Conservation (phyloP, 2,329 filamentous ascomycete genomes). For the Penicillium sp. region DNA sequence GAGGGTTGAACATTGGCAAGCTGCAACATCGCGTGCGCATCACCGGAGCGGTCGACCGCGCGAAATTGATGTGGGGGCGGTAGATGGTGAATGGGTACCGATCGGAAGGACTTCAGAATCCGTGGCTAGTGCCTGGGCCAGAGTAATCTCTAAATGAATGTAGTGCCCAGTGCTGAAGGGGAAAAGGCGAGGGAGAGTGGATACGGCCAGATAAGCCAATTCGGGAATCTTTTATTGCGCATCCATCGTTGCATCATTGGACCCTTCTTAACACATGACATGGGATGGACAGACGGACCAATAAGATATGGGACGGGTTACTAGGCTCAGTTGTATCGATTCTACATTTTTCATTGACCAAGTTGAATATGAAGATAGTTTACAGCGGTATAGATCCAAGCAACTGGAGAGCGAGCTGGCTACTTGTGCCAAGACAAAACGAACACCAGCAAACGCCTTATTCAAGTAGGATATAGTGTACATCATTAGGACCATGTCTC, state of each 20-base stretch:
- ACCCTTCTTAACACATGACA: neutral
- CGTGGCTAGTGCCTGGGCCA: neutral
- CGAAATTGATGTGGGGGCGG: slow-evolving; percentile 25
- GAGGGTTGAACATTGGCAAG: slow-evolving; percentile 36
- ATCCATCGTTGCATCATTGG: slow-evolving; percentile 15
- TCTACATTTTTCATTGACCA: neutral
- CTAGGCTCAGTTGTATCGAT: neutral
- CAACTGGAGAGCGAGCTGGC: neutral
- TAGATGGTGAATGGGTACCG: neutral
- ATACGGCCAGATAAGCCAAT: slow-evolving; percentile 35
- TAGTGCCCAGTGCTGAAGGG: slow-evolving; percentile 3
- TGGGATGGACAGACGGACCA: neutral
- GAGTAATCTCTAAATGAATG: neutral
- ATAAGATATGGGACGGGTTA: neutral
- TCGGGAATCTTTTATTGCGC: slow-evolving; percentile 15
- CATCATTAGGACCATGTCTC: neutral
- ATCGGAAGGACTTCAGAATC: neutral
- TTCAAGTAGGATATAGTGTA: neutral
- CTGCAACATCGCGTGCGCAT: slow-evolving; percentile 45
- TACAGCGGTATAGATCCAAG: neutral
- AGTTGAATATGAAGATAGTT: neutral
- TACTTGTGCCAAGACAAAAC: neutral
- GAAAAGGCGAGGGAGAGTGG: slow-evolving; percentile 9
- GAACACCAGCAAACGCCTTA: neutral
- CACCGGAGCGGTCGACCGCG: slow-evolving; percentile 27